Conservation (phyloP, 805 yeast species). For the Nakazawaea ernobii region DNA sequence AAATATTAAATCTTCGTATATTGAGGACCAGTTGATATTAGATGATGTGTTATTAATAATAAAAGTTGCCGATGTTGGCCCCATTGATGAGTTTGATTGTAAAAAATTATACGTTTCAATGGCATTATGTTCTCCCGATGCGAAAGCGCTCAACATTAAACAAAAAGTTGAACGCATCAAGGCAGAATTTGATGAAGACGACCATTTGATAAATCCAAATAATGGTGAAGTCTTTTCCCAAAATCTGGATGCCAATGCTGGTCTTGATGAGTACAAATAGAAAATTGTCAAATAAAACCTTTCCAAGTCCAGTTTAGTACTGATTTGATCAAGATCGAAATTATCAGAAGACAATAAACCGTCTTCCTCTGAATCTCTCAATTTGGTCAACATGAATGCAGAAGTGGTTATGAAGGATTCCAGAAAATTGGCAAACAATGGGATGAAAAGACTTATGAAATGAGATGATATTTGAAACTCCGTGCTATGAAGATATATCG, state of each 20-base stretch:
- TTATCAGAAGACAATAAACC: conserved; percentile 51
- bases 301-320: conserved; percentile 80
- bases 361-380: conserved; percentile 74
- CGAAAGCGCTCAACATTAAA: conserved; percentile 69
- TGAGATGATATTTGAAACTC: conserved; percentile 20
- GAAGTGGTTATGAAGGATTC: conserved; percentile 54
- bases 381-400: conserved; percentile 59
- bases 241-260: conserved; percentile 49
- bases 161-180: conserved; percentile 79
- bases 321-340: conserved; percentile 53
- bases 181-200: conserved; percentile 68
- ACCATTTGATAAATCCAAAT: conserved; percentile 88
- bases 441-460: conserved; percentile 30
- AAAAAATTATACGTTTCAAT: conserved; percentile 45
- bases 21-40: conserved; percentile 30
- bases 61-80: conserved; percentile 16
- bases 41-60: conserved; percentile 19
- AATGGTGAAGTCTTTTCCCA: conserved; percentile 66
- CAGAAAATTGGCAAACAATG: conserved; percentile 44
- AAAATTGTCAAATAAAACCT: conserved; percentile 75
- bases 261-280: conserved; percentile 60
- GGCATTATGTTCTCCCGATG: conserved; percentile 55
- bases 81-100: conserved; percentile 18
- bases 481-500: conserved; percentile 18
- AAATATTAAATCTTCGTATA: conserved; percentile 27